Evolutionary conservation across 73 alveolate genomes (phyloP).

Genomic region (Stentor coeruleus): DNA sequence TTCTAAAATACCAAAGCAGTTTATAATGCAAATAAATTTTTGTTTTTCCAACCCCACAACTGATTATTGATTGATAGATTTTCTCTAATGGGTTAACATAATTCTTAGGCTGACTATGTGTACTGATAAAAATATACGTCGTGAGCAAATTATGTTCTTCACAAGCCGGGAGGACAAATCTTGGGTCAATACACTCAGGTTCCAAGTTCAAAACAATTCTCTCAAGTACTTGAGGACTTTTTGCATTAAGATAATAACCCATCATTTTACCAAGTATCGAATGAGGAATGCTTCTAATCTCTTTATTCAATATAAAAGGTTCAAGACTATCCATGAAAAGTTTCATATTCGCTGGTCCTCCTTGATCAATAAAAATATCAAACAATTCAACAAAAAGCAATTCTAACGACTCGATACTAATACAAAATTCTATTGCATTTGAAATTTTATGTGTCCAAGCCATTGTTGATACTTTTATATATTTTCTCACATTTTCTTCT

Average conservation of each 20-base stretch:
- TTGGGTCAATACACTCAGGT: constrained; percentile 3
- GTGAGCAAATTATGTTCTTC: constrained; percentile 14
- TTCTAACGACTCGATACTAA: not conserved
- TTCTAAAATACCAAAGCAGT: constrained; percentile 10
- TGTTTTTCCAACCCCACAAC: not conserved
- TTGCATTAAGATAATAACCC: not conserved
- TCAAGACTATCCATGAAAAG: not conserved
- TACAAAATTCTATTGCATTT: constrained; percentile 18
- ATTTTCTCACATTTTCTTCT: not conserved
- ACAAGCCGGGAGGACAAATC: constrained; percentile 1
- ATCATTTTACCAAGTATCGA: not conserved
- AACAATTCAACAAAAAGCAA: not conserved
- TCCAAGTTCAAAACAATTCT: not conserved
- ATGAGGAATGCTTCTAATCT: not conserved
- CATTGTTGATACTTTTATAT: not conserved
- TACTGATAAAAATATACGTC: not conserved
- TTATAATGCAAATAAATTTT: not conserved
- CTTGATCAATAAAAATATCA: not conserved
- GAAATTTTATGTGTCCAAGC: not conserved
- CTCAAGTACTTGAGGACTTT: not conserved
- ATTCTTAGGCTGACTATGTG: not conserved
- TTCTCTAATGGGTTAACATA: constrained; percentile 22
- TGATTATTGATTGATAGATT: not conserved
- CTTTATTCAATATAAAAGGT: not conserved
- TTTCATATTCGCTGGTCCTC: not conserved